phyloP scores from a whole-genome alignment of 2,329 filamentous ascomycete genomes.

The Exophiala dermatitidis region DNA sequence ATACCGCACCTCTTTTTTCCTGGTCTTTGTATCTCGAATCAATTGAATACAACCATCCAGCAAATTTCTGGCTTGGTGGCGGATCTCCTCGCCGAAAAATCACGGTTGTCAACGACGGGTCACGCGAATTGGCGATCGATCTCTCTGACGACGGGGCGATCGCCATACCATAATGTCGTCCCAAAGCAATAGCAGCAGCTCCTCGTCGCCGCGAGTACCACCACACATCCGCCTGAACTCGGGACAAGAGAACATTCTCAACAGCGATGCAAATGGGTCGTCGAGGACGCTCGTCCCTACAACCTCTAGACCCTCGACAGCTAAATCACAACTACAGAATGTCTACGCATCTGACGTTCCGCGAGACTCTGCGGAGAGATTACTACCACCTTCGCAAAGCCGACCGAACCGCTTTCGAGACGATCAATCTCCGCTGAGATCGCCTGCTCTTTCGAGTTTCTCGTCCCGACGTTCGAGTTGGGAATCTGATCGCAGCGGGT shows the following conservation, averaged over 20 bases:
- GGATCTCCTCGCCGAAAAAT: slow-evolving; percentile 1
- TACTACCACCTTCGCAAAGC: slow-evolving; percentile 25
- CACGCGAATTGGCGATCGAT: slow-evolving; percentile 19
- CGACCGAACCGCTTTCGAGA: slow-evolving; percentile 37
- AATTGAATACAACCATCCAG: neutral
- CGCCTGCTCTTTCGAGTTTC: slow-evolving; percentile 44
- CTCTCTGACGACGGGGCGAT: slow-evolving; percentile 25
- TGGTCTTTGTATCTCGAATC: slow-evolving; percentile 9
- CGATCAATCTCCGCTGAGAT: slow-evolving; percentile 42
- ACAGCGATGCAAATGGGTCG: slow-evolving; percentile 12
- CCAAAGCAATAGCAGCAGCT: slow-evolving; percentile 21
- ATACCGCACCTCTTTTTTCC: slow-evolving; percentile 53
- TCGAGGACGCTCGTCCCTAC: slow-evolving; percentile 21
- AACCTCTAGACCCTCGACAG: slow-evolving; percentile 10
- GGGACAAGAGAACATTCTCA: slow-evolving; percentile 48
- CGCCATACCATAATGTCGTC: slow-evolving; percentile 24
- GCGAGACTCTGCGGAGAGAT: slow-evolving; percentile 22
- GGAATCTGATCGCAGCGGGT: slow-evolving; percentile 51
- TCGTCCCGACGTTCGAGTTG: slow-evolving; percentile 59
- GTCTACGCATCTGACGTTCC: slow-evolving; percentile 23
- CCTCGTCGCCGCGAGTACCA: slow-evolving; percentile 30
- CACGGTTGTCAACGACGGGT: neutral
- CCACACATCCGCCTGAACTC: slow-evolving; percentile 61
- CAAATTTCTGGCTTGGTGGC: too few relatives aligned
- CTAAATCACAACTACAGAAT: slow-evolving; percentile 22